These are phyloP conservation scores for Macrophomina pseudophaseolina DNA, from an alignment of 2,329 filamentous ascomycete species.

Conservation along the genomic window DNA sequence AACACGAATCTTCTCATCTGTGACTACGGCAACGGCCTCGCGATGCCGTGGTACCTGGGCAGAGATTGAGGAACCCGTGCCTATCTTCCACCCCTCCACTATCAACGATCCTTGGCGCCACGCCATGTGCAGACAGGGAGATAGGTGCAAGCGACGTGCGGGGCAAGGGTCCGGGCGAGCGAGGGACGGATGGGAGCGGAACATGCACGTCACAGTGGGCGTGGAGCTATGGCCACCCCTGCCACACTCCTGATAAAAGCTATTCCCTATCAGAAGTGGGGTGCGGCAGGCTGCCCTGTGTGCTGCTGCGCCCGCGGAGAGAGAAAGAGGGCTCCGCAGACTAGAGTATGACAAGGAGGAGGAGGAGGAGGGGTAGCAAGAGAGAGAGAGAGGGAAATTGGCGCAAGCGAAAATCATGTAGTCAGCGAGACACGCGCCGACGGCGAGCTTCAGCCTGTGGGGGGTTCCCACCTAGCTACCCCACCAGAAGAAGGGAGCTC, in stretches of 20 bases:
- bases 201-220: conserved; percentile 10
- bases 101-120: conserved; percentile 1
- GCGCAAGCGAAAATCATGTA: neutral
- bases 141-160: neutral
- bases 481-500: neutral
- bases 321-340: too few species aligned
- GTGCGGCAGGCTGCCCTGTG: too few species aligned
- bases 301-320: neutral
- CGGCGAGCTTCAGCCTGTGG: neutral
- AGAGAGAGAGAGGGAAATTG: neutral
- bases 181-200: neutral
- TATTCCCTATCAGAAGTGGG: neutral
- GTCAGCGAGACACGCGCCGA: neutral
- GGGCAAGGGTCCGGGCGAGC: conserved; percentile 8
- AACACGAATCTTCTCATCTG: too few species aligned
- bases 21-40: too few species aligned
- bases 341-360: neutral
- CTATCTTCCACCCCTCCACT: neutral
- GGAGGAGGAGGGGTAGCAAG: neutral
- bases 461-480: neutral
- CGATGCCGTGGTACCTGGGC: too few species aligned
- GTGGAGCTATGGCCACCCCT: conserved; percentile 49
- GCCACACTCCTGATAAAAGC: conserved; percentile 5
- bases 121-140: neutral
- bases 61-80: too few species aligned